Conservation (phyloP, 1,139 yeast species). For the Magnusiomyces suaveolens region DNA sequence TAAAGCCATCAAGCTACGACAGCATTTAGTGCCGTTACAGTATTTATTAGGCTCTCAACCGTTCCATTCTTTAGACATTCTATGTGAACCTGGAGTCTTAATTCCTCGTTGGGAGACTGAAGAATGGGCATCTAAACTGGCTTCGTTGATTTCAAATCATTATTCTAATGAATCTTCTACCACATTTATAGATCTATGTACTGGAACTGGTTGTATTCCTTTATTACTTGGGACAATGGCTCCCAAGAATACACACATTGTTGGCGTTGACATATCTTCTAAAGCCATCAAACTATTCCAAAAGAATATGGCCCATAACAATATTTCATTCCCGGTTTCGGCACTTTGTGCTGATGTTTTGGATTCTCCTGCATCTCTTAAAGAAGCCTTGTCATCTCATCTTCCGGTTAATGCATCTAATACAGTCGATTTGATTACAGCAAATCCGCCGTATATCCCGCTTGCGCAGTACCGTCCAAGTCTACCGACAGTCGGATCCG, state of each 20-base stretch:
- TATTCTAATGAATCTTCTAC: slow-evolving; percentile 14
- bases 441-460: slow-evolving; percentile 90
- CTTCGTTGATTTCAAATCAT: slow-evolving; percentile 1
- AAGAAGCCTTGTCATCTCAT: slow-evolving; percentile 1
- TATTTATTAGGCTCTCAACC: slow-evolving; percentile 82
- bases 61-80: slow-evolving; percentile 57
- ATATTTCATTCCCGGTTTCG: slow-evolving; percentile 1
- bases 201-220: slow-evolving; percentile 88
- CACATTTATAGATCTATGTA: slow-evolving; percentile 60
- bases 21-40: slow-evolving; percentile 56
- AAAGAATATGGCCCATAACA: slow-evolving; percentile 34
- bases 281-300: slow-evolving; percentile 45
- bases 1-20: slow-evolving; percentile 25
- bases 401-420: neutral
- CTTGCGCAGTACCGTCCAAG: neutral
- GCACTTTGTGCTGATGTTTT: slow-evolving; percentile 20
- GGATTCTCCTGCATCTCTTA: slow-evolving; percentile 1
- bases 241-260: slow-evolving; percentile 23
- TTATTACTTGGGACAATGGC: slow-evolving; percentile 34
- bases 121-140: slow-evolving; percentile 59
- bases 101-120: slow-evolving; percentile 96
- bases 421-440: slow-evolving; percentile 45
- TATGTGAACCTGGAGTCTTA: slow-evolving; percentile 55
- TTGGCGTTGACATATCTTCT: slow-evolving; percentile 53
- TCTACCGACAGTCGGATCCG: neutral